Base-by-base conservation (phyloP, 495 filamentous ascomycete species). In the Sabuloglossum arenarium region DNA sequence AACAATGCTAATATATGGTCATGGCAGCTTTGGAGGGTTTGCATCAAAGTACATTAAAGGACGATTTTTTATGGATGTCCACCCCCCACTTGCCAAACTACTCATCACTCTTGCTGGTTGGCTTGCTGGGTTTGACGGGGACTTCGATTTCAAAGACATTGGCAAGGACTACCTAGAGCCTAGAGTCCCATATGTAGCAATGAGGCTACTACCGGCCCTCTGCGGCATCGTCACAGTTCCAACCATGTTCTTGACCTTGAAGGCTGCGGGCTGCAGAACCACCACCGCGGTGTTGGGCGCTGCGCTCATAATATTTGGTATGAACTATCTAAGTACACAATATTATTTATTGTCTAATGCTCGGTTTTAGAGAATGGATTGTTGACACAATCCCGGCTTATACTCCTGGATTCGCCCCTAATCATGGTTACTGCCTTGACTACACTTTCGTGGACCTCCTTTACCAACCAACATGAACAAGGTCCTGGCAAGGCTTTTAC, bases 101-200 rank as follows among this genome's bases (percentile, higher is more conserved):
- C 79, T 98, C 61, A 84, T 98, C 59, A 94, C 91, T 43, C 79
- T 98, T 43, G 88, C 90, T 59, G 91, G 91, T 53, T 98, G 84
- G 83, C 69, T 96, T 52, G 91, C 89, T 60, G 91, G 93, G 24
- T 98, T 96, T 64, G 77, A 96, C 67, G 91, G 91, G 52, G 75
- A 85, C 47, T 98, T 98, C 59, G 91, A 98, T 66, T 98, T 98
- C 74, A 98, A 98, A 73, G 93, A 98, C 61, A 98, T 98, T 73
- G 91, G 91, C 63, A 96, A 96, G 71, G 91, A 98, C 65, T 98
- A 98, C 63, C 65, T 97, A 50, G 93, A 90, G 68, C 86, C 93
- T 0, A 80, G 83, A 23, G 91, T 98, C 47, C 91, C 91, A 12
- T 98, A 97, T 70, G 93, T 98, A 19, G 86, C 91, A 42, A 98